Base-by-base conservation (phyloP, 2,329 filamentous ascomycete genomes). In the Trichophyton mentagrophytes region DNA sequence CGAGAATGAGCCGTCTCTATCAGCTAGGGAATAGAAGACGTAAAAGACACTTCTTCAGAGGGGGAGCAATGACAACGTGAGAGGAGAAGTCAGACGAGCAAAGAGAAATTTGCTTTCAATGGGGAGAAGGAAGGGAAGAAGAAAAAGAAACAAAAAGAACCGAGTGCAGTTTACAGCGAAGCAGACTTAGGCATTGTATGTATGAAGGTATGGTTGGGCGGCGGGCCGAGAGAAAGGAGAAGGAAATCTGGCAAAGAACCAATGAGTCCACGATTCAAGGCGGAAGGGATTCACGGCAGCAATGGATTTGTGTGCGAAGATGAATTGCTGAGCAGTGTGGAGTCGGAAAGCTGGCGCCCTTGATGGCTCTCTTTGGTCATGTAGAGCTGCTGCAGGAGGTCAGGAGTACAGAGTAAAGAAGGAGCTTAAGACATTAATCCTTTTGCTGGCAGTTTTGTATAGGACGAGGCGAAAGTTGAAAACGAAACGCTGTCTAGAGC, bases 211-310 rank as follows among this genome's bases (percentile, higher is more conserved):
- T 59, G 25, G 40, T 49, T 36, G 57, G 44, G 57, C 40, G 30
- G 36, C 27, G 36, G 57, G 27, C 20, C 44, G 40, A 59, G 57
- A 17, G 46, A 20, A 25, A 46, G 36, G 40, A 44, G 40, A 17
- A 59, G 60, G 59, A 56, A 60, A 61, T 44, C 61, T 56, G 58
- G 58, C 60, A 61, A 63, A 59, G 51, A 60, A 63, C 62, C 60
- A 61, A 55, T 60, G 62, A 63, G 60, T 33, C 20, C 57, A 61
- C 62, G 60, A 60, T 30, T 17, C 56, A 27, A 61, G 60, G 44
- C 25, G 30, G 58, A 44, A 36, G 27, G 17, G 20, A 47, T 60
- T 55, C 51, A 46, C 44, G 30, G 20, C 51, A 55, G 51, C 27
- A 55, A 55, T 55, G 30, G 51, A 55, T 55, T 55, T 55, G 51